phyloP scores from a whole-genome alignment of 2,329 filamentous ascomycete genomes.

The Fusarium odoratissimum region DNA sequence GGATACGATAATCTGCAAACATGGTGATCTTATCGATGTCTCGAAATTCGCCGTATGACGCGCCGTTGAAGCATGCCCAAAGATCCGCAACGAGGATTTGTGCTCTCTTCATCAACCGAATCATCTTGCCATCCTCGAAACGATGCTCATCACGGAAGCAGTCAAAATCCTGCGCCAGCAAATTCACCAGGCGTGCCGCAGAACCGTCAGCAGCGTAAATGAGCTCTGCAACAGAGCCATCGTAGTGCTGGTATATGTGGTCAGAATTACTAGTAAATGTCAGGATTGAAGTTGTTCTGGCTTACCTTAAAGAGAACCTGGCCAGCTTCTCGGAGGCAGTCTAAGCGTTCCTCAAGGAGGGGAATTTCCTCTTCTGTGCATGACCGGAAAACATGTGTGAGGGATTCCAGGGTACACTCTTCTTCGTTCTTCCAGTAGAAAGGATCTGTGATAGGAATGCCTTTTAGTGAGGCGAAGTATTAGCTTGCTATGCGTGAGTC shows the following conservation, averaged over 20 bases:
- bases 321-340: conserved; percentile 85
- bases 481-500: background rate
- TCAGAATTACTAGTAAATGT: background rate
- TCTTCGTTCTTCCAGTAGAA: conserved; percentile 85
- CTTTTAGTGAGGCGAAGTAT: conserved; percentile 54
- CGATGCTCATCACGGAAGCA: conserved; percentile 86
- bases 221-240: conserved; percentile 78
- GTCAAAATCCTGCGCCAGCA: conserved; percentile 82
- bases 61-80: conserved; percentile 94
- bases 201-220: conserved; percentile 81
- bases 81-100: conserved; percentile 96
- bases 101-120: conserved; percentile 91
- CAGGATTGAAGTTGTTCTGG: background rate
- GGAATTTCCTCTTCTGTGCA: conserved; percentile 89
- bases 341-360: conserved; percentile 79
- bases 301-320: conserved; percentile 80
- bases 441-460: conserved; percentile 88
- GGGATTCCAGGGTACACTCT: conserved; percentile 78
- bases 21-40: conserved; percentile 98
- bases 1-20: conserved; percentile 98
- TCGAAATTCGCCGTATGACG: conserved; percentile 80
- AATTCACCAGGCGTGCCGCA: conserved; percentile 85
- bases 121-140: conserved; percentile 77
- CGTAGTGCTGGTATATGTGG: conserved; percentile 69
- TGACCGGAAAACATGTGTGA: conserved; percentile 86